Conservation (phyloP, 176 grass and related monocot species). For the Avena atlantica region DNA sequence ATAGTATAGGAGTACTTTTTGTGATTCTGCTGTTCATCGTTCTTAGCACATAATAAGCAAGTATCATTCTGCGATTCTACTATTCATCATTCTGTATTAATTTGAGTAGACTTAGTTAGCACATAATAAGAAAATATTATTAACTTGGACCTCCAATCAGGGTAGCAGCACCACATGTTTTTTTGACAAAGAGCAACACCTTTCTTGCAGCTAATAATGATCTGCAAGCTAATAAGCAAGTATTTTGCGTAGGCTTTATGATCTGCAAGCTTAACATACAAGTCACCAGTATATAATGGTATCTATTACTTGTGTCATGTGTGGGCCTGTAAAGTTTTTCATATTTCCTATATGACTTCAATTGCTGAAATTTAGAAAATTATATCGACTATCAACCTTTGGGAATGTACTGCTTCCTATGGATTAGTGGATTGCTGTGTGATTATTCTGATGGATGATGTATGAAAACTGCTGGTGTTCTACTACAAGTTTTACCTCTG, state of each 20-base stretch:
- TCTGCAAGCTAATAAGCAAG: too few species aligned
- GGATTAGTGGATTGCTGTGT: neutral
- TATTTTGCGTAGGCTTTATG: neutral
- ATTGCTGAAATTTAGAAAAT: neutral
- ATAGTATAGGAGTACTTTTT: too few species aligned
- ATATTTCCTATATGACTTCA: neutral
- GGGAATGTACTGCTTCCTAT: neutral
- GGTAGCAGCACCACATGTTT: too few species aligned
- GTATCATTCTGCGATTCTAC: too few species aligned
- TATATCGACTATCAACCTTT: neutral
- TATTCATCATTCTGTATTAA: too few species aligned
- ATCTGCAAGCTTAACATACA: neutral
- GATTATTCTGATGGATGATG: neutral
- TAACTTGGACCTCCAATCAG: too few species aligned
- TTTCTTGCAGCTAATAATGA: too few species aligned
- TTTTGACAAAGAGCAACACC: too few species aligned
- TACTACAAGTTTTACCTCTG: neutral
- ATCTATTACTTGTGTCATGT: neutral
- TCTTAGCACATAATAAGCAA: too few species aligned
- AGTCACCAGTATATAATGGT: neutral
- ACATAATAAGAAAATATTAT: too few species aligned
- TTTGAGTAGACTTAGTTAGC: too few species aligned
- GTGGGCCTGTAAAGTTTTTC: neutral
- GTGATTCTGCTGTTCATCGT: too few species aligned
- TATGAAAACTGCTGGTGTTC: neutral